phyloP scores from a whole-genome alignment of 352 stramenopile genomes.

The Globisporangium paroecandrum region DNA sequence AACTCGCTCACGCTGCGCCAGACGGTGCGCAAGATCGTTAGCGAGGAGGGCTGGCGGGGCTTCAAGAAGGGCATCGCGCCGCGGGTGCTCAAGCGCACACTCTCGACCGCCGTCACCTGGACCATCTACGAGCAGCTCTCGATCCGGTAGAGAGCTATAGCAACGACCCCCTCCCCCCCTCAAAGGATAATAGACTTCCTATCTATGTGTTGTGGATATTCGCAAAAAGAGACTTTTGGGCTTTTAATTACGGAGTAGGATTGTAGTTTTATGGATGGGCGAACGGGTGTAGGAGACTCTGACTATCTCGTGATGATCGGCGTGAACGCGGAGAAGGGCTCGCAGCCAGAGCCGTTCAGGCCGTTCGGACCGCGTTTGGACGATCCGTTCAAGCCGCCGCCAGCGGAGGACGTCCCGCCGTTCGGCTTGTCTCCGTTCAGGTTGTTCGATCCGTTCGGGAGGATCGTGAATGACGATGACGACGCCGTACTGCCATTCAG shows the following conservation, averaged over 20 bases:
- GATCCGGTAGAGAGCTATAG: constrained; percentile 31
- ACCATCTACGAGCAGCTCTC: constrained; percentile 97
- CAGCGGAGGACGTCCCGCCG: neutral
- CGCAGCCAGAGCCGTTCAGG: constrained; percentile 27
- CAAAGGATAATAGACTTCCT: constrained; percentile 16
- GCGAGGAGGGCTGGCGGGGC: constrained; percentile 88
- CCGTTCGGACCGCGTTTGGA: constrained; percentile 23
- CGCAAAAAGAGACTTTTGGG: neutral
- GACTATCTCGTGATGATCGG: constrained; percentile 83
- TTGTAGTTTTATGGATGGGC: neutral
- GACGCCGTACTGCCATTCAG: neutral
- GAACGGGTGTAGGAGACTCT: neutral
- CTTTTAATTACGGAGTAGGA: neutral
- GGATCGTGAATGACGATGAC: constrained; percentile 6
- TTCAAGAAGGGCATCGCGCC: constrained; percentile 94
- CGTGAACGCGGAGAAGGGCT: constrained; percentile 83
- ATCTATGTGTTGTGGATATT: constrained; percentile 11
- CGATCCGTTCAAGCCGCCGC: constrained; percentile 26
- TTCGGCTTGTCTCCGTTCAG: constrained; percentile 29
- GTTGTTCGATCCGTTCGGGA: constrained; percentile 9
- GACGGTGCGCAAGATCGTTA: constrained; percentile 82
- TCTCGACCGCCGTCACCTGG: constrained; percentile 98
- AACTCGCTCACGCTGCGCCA: constrained; percentile 67
- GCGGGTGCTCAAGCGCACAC: constrained; percentile 94
- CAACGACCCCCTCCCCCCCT: neutral